Evolutionary conservation across 2,329 filamentous ascomycete genomes (phyloP).

Genomic region (Rasamsonia emersonii): DNA sequence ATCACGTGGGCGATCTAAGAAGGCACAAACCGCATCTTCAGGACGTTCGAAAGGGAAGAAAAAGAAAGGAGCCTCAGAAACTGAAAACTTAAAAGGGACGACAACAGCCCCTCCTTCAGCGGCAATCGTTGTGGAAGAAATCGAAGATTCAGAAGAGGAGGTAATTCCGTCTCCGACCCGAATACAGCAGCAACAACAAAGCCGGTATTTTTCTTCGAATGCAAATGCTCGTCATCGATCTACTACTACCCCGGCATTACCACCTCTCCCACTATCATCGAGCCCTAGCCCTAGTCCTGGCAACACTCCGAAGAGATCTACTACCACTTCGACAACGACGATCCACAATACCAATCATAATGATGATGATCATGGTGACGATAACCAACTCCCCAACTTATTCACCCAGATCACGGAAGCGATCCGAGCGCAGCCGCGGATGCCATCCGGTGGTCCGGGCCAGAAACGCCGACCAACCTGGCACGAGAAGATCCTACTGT

Average conservation of each 20-base stretch:
- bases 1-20: too few species aligned
- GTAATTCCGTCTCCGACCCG: conserved; percentile 20
- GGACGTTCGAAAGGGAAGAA: too few species aligned
- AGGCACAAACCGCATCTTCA: too few species aligned
- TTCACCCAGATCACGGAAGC: conserved; percentile 41
- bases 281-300: conserved; percentile 1
- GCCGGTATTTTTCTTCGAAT: too few species aligned
- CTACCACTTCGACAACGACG: conserved; percentile 7
- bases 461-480: conserved; percentile 45
- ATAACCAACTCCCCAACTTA: conserved; percentile 27
- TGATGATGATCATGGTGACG: conserved; percentile 1
- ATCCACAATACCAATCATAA: not conserved
- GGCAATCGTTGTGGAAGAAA: conserved; percentile 24
- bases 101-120: conserved; percentile 2
- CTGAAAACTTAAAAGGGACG: conserved; percentile 3
- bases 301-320: conserved; percentile 2
- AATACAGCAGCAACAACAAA: conserved; percentile 12
- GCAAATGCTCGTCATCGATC: too few species aligned
- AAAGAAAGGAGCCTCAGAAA: conserved; percentile 5
- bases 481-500: conserved; percentile 89
- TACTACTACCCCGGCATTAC: too few species aligned
- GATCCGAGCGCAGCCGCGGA: conserved; percentile 35
- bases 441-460: conserved; percentile 27
- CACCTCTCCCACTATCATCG: too few species aligned
- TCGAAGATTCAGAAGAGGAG: conserved; percentile 31